Conservation (phyloP, 1,284 basidiomycete species). For the Xanthoconium separans region DNA sequence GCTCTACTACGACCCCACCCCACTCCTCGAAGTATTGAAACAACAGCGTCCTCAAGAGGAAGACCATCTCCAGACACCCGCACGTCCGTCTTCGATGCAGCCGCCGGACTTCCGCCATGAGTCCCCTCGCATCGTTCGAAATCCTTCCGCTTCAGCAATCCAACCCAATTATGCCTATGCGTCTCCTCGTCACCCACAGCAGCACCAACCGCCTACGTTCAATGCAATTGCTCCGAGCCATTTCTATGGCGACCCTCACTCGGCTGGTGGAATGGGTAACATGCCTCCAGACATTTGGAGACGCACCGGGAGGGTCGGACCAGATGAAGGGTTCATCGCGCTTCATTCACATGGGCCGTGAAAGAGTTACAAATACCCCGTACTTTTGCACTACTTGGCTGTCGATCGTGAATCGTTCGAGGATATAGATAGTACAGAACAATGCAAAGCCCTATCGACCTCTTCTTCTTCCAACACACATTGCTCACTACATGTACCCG, state of each 20-base stretch:
- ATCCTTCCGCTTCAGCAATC: slow-evolving; percentile 25
- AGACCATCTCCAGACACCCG: slow-evolving; percentile 23
- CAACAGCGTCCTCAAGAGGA: slow-evolving; percentile 34
- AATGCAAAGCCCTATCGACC: neutral
- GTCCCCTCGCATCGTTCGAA: slow-evolving; percentile 30
- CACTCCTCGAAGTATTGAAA: slow-evolving; percentile 42
- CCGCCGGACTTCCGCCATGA: slow-evolving; percentile 36
- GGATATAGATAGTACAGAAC: neutral
- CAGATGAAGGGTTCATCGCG: slow-evolving; percentile 34
- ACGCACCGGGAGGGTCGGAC: slow-evolving; percentile 32
- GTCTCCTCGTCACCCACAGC: slow-evolving; percentile 35
- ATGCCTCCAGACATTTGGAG: slow-evolving; percentile 40
- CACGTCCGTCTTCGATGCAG: slow-evolving; percentile 30
- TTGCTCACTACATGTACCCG: neutral
- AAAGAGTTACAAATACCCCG: slow-evolving; percentile 16
- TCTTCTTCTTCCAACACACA: neutral
- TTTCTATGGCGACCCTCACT: slow-evolving; percentile 36
- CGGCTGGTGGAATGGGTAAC: slow-evolving; percentile 32
- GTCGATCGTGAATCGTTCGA: neutral
- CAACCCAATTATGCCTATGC: slow-evolving; percentile 35
- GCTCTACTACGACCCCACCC: slow-evolving; percentile 53
- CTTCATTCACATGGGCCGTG: slow-evolving; percentile 29
- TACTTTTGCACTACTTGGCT: slow-evolving; percentile 3
- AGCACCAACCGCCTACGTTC: slow-evolving; percentile 28
- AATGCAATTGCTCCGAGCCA: slow-evolving; percentile 33